A percentile compares a stretch with the other conserved stretches of the same genome.
These are phyloP conservation scores for Farysia itapuensis DNA, from an alignment of 1,284 basidiomycete species.

Conservation along the genomic window DNA sequence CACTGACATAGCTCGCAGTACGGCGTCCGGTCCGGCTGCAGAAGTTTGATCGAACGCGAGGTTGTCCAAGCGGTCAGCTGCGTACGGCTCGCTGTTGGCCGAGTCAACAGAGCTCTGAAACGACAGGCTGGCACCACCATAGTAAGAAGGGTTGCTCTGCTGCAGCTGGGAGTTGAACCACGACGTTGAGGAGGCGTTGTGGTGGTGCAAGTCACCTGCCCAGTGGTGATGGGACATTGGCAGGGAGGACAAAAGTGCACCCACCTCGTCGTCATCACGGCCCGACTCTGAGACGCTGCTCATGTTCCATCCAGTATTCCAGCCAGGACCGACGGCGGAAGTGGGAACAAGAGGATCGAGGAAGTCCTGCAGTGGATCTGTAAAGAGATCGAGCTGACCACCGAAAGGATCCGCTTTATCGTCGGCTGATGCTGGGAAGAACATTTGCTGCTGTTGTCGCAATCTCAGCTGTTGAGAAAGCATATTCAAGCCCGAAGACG, in stretches of 20 bases:
- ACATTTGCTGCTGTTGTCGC: too few relatives aligned
- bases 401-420: background rate
- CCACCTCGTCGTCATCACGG: constrained; percentile 11
- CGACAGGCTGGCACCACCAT: constrained; percentile 1
- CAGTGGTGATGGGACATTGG: constrained; percentile 40
- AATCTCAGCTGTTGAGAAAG: background rate
- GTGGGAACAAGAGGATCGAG: constrained; percentile 14
- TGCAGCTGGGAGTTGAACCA: background rate
- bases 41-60: background rate
- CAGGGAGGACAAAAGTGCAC: constrained; percentile 21
- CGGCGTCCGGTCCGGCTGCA: constrained; percentile 4
- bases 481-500: constrained; percentile 5
- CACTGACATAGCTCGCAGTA: constrained; percentile 10
- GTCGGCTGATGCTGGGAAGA: background rate
- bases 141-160: constrained; percentile 1
- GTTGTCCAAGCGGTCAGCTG: background rate
- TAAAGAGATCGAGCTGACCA: background rate
- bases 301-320: constrained; percentile 33
- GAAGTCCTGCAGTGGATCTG: constrained; percentile 13
- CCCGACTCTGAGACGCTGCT: constrained; percentile 19
- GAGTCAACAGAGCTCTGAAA: background rate
- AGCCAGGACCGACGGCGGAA: constrained; percentile 5
- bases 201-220: constrained; percentile 38
- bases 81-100: background rate
- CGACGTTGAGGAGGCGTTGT: background rate